Evolutionary conservation across 805 yeast species (phyloP), one percentile per base, ranked within the genome.

Genomic region (Scheffersomyces stipitis): DNA sequence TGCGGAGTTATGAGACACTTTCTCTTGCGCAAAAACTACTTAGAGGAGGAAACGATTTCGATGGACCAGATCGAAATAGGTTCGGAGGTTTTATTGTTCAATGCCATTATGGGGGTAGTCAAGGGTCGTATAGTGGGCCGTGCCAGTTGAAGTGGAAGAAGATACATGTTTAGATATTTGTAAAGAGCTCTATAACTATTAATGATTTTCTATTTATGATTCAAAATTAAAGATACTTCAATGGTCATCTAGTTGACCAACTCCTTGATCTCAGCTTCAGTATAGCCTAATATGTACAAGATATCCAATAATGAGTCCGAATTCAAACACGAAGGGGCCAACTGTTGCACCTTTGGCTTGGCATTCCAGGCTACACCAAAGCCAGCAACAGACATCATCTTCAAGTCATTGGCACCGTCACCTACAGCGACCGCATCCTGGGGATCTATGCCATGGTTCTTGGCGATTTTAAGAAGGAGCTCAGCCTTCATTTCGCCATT

Each of bases 301-400:
- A 85, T 72, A 58, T 91, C 96, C 42, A 69, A 69, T 57, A 93
- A 72, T 4, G 84, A 71, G n/a, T 72, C 66, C 0, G 91, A 71
- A 58, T 93, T 93, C 45, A 93, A 69, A 42, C 85, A 74, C 29
- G 86, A 73, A 14, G 96, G 96, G 0, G 99, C 98, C 46, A 70
- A 66, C 40, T 64, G 58, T 60, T 89, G 97, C 2, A 93, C 99
- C 45, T 74, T 81, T 15, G 98, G 97, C 59, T 93, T 93, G 15
- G 98, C 99, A 58, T 88, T 86, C 95, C 96, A 93, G 0, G 99
- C 99, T 36, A 93, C 72, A 15, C 99, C 99, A 57, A 80, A 85
- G 0, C 98, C 98, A 2, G 96, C 96, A 10, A 64, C 78, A 2
- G 69, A 75, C 98, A 93, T 93, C 89, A 95, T 95, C 30, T 77